These are phyloP conservation scores for Colletotrichum abscissum DNA, from an alignment of 2,329 filamentous ascomycete species.

Conservation along the genomic window DNA sequence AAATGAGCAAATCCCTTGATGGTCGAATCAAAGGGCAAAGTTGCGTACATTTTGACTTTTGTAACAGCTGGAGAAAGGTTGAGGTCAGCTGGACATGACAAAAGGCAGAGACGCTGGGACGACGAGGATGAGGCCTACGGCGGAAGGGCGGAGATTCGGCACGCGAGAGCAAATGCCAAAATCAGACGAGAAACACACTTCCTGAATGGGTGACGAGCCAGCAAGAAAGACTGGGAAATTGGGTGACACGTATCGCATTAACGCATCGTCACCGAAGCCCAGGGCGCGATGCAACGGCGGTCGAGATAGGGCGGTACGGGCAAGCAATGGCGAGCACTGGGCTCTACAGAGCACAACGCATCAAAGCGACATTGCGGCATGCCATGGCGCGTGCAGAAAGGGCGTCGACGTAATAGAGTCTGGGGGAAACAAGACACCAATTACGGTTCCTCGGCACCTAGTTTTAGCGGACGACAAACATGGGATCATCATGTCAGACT, in stretches of 20 bases:
- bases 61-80: conserved; percentile 32
- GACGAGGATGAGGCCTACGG: background rate
- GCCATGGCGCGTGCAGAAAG: background rate
- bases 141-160: conserved; percentile 23
- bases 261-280: background rate
- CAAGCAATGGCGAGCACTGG: background rate
- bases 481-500: conserved; percentile 33
- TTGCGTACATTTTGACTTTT: conserved; percentile 28
- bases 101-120: conserved; percentile 18
- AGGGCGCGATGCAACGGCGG: background rate
- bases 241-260: background rate
- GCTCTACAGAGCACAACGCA: background rate
- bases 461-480: conserved; percentile 16
- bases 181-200: conserved; percentile 20
- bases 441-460: conserved; percentile 29
- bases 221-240: background rate
- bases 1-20: conserved; percentile 5
- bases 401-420: conserved; percentile 25
- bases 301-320: background rate
- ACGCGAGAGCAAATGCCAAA: conserved; percentile 14
- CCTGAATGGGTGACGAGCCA: background rate
- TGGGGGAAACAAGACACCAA: conserved; percentile 19
- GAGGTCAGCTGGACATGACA: conserved; percentile 32
- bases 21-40: conserved; percentile 18
- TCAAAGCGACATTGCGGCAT: background rate